Conservation (phyloP, 495 filamentous ascomycete species). For the Tuber melanosporum region DNA sequence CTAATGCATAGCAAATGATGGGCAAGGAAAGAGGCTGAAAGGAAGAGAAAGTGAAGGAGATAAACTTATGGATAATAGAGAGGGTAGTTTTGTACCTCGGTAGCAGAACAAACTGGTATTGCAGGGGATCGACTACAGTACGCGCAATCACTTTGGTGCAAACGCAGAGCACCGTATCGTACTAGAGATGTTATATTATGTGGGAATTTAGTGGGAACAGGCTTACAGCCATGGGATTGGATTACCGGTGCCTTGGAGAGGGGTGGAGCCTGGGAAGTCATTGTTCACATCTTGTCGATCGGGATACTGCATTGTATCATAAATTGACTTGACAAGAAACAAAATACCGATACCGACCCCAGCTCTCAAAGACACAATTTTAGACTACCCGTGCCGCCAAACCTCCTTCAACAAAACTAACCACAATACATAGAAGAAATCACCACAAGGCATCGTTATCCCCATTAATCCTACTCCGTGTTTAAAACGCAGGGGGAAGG, state of each 20-base stretch:
- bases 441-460: not conserved
- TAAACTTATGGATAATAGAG: not conserved
- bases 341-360: not conserved
- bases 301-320: no score
- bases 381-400: not conserved
- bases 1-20: not conserved
- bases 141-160: not conserved
- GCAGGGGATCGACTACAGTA: not conserved
- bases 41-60: not conserved
- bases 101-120: not conserved
- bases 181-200: no score
- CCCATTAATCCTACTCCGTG: not conserved
- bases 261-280: no score
- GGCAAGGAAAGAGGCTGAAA: not conserved
- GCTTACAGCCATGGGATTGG: no score
- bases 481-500: not conserved
- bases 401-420: not conserved
- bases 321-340: not conserved
- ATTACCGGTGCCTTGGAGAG: no score
- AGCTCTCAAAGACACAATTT: not conserved
- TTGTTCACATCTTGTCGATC: no score
- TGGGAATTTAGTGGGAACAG: no score
- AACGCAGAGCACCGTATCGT: not conserved
- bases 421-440: not conserved
- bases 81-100: not conserved